Base-by-base conservation (phyloP, 2,329 filamentous ascomycete species). In the Colletotrichum truncatum region DNA sequence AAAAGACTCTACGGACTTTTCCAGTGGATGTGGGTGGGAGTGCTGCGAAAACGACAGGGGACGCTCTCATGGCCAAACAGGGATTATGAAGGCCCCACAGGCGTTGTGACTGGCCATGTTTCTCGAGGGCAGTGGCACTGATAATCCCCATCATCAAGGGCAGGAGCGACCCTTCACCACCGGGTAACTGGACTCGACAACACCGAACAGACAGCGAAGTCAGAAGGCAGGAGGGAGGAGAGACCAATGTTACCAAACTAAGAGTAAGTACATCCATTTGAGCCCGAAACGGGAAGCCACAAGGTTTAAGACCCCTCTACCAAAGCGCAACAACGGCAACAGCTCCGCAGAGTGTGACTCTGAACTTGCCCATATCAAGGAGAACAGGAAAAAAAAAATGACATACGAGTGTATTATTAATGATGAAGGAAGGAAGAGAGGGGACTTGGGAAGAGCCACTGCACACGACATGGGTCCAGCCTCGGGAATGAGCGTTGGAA, bases 71-170 rank as follows among this genome's bases (percentile, higher is more conserved):
- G 58, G 63, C 63, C 16, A 26, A 23, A 28, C 63, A 66, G 58
- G 63, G 63, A 57, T 66, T 21, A 26, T 32, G 52, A 48, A 63
- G 58, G 43, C 34, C 41, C 52, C 58, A 63, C 51, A 45, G 59
- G 52, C 58, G 48, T 65, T 45, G 21, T 61, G 34, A 61, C 48
- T 65, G 62, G 62, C 26, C 41, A 65, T 61, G 62, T 65, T 65
- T 65, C 62, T 65, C 12, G 36, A 64, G 54, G 60, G 54, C 34
- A 41, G 18, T 32, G 9, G 36, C 56, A 32, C 46, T 26, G 57
- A 53, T 48, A 52, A 36, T 12, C 46, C 32, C 46, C 46, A 49
- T 39, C 36, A 16, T 39, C 34, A 38, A 14, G 12, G 6, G n/a
- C 36, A 49, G 34, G 46, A n/a, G n/a, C n/a, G n/a, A n/a, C n/a